These are phyloP conservation scores for Colletotrichum lentis DNA, from an alignment of 2,329 filamentous ascomycete species.

Conservation along the genomic window DNA sequence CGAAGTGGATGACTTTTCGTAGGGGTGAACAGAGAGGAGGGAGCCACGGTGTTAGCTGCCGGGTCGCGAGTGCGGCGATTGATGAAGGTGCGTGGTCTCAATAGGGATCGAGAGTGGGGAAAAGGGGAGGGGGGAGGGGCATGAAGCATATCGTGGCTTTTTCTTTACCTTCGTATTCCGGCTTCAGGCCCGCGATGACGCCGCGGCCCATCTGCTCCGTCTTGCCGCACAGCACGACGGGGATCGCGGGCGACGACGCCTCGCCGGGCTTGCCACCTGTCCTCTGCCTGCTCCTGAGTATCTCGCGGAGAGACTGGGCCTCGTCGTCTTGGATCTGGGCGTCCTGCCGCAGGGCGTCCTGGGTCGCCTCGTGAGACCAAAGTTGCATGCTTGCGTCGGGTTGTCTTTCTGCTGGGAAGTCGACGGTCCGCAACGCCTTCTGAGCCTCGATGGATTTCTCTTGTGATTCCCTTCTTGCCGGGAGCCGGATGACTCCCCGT, in stretches of 20 bases:
- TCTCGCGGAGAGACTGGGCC: not conserved
- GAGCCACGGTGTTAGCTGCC: not conserved
- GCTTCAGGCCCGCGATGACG: slow-evolving; percentile 42
- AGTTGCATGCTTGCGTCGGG: not conserved
- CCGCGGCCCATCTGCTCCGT: slow-evolving; percentile 40
- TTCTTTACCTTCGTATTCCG: slow-evolving; percentile 42
- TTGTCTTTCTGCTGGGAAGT: not conserved
- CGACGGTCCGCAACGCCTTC: too few relatives aligned
- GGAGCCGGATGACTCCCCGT: not conserved
- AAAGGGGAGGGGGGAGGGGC: not conserved
- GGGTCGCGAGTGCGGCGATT: not conserved
- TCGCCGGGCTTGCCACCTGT: not conserved
- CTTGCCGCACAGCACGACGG: slow-evolving; percentile 42
- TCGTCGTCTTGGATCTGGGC: not conserved
- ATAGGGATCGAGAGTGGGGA: not conserved
- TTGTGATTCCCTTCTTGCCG: too few relatives aligned
- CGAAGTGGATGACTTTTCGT: slow-evolving; percentile 37
- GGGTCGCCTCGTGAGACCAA: slow-evolving; percentile 17
- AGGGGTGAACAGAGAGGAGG: too few relatives aligned
- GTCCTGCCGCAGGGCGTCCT: slow-evolving; percentile 7
- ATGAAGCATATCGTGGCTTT: not conserved
- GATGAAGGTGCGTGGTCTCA: not conserved
- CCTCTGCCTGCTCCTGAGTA: not conserved
- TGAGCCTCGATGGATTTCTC: too few relatives aligned
- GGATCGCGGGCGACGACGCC: slow-evolving; percentile 11